Evolutionary conservation across 2,329 filamentous ascomycete species (phyloP), one percentile per base, ranked within the genome.

Genomic region (Stylonectria norvegica): DNA sequence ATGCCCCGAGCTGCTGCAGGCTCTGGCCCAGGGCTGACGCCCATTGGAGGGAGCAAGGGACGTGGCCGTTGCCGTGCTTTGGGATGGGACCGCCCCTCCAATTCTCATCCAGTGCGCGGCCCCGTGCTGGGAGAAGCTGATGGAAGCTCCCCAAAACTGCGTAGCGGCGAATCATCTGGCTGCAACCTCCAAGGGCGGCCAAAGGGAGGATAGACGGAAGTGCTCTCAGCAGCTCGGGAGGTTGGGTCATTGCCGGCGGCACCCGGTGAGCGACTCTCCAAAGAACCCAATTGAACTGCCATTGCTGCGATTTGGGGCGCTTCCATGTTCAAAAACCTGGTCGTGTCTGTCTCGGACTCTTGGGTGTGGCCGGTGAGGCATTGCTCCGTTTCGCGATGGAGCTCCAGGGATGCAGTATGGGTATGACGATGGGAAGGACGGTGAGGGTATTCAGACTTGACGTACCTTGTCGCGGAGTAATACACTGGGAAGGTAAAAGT

Each of bases 41-140:
- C 55, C 50, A 57, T 57, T 57, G 55, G 55, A 56, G 45, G 44
- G 43, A 36, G 36, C 42, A 33, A 43, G 49, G 54, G 52, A 18
- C 45, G 37, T 41, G 43, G 50, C 43, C 48, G 47, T 46, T 23
- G 42, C 49, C 34, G 55, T 57, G 55, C 52, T 55, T 45, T 45
- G 40, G 34, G 45, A 52, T 48, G 43, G 49, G 49, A 51, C 46
- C 47, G 50, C 34, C 44, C 51, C 52, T 57, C 52, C 49, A 53
- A 51, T 45, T 42, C 49, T 52, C 45, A 43, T 49, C 48, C 55
- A 56, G 47, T 52, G 44, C 45, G 42, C 45, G 42, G 37, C 34
- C 50, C 54, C 45, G 36, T 50, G 48, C 42, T 37, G 33, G 39
- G 27, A 36, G 31, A 27, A 29, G 36, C 49, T 42, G 43, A 45